These are phyloP conservation scores for Fragilaria crotonensis DNA, from an alignment of 108 stramenopile genomes.

Conservation along the genomic window DNA sequence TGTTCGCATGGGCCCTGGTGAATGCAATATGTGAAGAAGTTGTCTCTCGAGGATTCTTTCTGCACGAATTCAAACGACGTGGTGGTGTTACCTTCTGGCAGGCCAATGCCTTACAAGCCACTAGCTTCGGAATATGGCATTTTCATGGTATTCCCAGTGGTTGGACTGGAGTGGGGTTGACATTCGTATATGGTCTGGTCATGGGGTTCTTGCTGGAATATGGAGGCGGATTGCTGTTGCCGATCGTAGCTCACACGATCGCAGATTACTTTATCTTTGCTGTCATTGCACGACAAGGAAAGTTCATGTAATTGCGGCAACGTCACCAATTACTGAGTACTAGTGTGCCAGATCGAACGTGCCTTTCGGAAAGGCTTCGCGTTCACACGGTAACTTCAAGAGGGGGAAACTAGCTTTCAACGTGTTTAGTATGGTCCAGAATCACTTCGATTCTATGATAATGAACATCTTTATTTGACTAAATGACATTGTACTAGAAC, in stretches of 20 bases:
- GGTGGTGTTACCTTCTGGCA: background rate
- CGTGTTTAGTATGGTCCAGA: too few species aligned
- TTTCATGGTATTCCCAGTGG: conserved; percentile 27
- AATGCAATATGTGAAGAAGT: conserved; percentile 31
- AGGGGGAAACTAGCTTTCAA: too few species aligned
- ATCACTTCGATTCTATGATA: too few species aligned
- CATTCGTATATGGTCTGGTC: conserved; percentile 25
- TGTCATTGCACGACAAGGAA: conserved; percentile 16
- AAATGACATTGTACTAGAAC: too few species aligned
- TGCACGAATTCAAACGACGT: conserved; percentile 1
- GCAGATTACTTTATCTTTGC: conserved; percentile 37
- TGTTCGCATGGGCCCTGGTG: conserved; percentile 9
- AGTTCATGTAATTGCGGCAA: too few species aligned
- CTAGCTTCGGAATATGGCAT: conserved; percentile 17
- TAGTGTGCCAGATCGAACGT: too few species aligned
- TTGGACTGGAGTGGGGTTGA: conserved; percentile 17
- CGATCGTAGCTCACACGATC: conserved; percentile 22
- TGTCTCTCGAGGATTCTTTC: conserved; percentile 7
- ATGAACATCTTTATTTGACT: too few species aligned
- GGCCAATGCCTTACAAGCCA: conserved; percentile 18
- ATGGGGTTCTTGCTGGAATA: conserved; percentile 12
- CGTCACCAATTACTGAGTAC: too few species aligned
- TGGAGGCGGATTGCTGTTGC: conserved; percentile 16
- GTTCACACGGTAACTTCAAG: too few species aligned
- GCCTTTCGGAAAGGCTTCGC: too few species aligned